Evolutionary conservation across 2,329 filamentous ascomycete genomes (phyloP).

Genomic region (Epichloe amarillans): DNA sequence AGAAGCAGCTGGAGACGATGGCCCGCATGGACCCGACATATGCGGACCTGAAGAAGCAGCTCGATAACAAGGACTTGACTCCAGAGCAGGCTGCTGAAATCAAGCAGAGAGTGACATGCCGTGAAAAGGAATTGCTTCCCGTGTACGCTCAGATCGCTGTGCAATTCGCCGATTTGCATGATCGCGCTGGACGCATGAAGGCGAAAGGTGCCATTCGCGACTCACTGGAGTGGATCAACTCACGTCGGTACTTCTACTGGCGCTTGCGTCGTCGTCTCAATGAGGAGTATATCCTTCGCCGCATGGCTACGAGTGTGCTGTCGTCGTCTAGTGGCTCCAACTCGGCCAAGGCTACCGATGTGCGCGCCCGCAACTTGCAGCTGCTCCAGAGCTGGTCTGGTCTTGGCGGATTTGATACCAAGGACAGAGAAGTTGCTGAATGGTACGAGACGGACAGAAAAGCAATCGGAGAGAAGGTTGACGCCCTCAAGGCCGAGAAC

Average conservation of each 20-base stretch:
- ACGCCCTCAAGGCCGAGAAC: constrained; percentile 65
- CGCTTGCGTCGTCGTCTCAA: constrained; percentile 90
- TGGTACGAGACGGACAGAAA: constrained; percentile 97
- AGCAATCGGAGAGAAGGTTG: constrained; percentile 69
- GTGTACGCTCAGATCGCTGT: constrained; percentile 93
- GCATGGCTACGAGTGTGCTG: constrained; percentile 46
- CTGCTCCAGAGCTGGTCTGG: constrained; percentile 74
- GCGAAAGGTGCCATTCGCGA: constrained; percentile 90
- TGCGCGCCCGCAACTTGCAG: constrained; percentile 55
- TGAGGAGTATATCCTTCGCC: constrained; percentile 93
- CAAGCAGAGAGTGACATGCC: constrained; percentile 70
- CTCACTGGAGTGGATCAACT: constrained; percentile 71
- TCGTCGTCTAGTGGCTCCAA: constrained; percentile 16
- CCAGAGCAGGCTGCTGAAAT: constrained; percentile 64
- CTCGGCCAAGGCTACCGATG: constrained; percentile 31
- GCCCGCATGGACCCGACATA: constrained; percentile 80
- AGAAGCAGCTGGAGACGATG: constrained; percentile 97
- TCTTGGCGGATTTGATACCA: constrained; percentile 60
- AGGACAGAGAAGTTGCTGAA: constrained; percentile 71
- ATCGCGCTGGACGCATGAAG: constrained; percentile 94
- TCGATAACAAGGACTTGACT: constrained; percentile 47
- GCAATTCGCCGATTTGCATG: constrained; percentile 94
- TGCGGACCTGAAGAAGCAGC: constrained; percentile 67
- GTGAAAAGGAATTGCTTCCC: constrained; percentile 79
- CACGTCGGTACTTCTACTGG: constrained; percentile 99